Base-by-base conservation (phyloP, 192 early-diverging fungal species). In the Fimicolochytrium jonesii region DNA sequence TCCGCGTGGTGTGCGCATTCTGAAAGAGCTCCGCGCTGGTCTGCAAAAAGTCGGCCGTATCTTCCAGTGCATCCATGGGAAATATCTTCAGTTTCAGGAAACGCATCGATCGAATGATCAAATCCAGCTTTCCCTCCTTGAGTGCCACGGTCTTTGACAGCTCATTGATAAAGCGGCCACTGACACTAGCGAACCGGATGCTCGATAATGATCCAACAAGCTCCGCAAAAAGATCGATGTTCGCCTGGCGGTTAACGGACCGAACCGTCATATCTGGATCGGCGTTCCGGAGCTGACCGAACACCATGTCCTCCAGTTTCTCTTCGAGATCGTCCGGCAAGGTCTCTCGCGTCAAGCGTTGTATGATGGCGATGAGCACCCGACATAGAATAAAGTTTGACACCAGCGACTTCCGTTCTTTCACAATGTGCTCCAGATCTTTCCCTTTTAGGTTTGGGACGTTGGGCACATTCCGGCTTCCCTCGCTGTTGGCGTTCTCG, bases 21-120 rank as follows among this genome's bases (percentile, higher is more conserved):
- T 88, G 88, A 67, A 94, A 94, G 68, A 94, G 92, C 56, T 87
- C 85, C 35, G 92, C 93, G 51, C 88, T 90, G 62, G 87, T 91
- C 28, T 91, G 78, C 35, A 99, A 66, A 71, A 99, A 99, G 53
- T 95, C 92, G 6, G 92, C 90, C 4, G 92, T 90, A 66, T 97
- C 95, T 61, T 98, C 95, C 56, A 99, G 64, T 18, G 86, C 85
- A 35, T 92, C 88, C 68, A 93, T 87, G 0, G 97, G 97, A 71
- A 93, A 98, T 17, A 99, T 86, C 77, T 91, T 44, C 36, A 99
- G 72, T 66, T 88, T 86, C 13, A 99, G 71, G 61, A 85, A 94
- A 35, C 93, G 83, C 91, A 96, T 97, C 41, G 88, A 86, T 13
- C 88, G 83, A 54, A 98, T 88, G 13, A 95, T 67, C 60, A 92